phyloP scores from a whole-genome alignment of 2,329 filamentous ascomycete species.

The Mycocentrospora acerina region DNA sequence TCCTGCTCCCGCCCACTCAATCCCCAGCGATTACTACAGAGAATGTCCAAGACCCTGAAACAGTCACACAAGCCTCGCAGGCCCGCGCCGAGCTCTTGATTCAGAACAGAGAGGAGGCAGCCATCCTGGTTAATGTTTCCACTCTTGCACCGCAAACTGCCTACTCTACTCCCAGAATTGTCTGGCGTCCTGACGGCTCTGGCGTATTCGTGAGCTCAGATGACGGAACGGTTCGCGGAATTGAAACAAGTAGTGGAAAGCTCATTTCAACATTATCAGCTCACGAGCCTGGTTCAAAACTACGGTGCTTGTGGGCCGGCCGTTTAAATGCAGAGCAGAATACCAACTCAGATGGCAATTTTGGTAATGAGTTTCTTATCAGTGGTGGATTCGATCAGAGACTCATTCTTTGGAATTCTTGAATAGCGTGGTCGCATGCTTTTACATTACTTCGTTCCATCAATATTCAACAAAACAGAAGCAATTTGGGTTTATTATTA shows the following conservation, averaged over 20 bases:
- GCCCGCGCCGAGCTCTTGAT: slow-evolving; percentile 53
- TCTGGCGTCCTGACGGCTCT: slow-evolving; percentile 62
- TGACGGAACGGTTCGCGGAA: slow-evolving; percentile 61
- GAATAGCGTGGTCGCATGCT: background rate
- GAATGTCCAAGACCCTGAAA: slow-evolving; percentile 3
- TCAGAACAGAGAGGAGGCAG: slow-evolving; percentile 60
- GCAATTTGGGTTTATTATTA: no score
- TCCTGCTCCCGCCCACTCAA: slow-evolving; percentile 52
- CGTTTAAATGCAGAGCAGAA: slow-evolving; percentile 36
- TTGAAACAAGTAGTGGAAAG: slow-evolving; percentile 62
- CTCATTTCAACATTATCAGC: slow-evolving; percentile 54
- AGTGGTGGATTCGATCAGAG: slow-evolving; percentile 66
- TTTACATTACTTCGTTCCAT: no score
- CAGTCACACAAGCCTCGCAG: slow-evolving; percentile 53
- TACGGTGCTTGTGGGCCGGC: slow-evolving; percentile 61
- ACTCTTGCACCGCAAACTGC: slow-evolving; percentile 65
- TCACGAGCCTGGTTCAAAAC: slow-evolving; percentile 60
- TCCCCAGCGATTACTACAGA: slow-evolving; percentile 5
- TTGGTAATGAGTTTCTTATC: slow-evolving; percentile 56
- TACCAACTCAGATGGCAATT: slow-evolving; percentile 9
- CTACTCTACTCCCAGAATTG: slow-evolving; percentile 63
- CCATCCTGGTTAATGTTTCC: slow-evolving; percentile 60
- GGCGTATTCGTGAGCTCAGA: slow-evolving; percentile 67
- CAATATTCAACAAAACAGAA: no score
- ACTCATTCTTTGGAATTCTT: slow-evolving; percentile 56